These are phyloP conservation scores for Teratosphaeria destructans DNA, from an alignment of 2,329 filamentous ascomycete species.

Conservation along the genomic window DNA sequence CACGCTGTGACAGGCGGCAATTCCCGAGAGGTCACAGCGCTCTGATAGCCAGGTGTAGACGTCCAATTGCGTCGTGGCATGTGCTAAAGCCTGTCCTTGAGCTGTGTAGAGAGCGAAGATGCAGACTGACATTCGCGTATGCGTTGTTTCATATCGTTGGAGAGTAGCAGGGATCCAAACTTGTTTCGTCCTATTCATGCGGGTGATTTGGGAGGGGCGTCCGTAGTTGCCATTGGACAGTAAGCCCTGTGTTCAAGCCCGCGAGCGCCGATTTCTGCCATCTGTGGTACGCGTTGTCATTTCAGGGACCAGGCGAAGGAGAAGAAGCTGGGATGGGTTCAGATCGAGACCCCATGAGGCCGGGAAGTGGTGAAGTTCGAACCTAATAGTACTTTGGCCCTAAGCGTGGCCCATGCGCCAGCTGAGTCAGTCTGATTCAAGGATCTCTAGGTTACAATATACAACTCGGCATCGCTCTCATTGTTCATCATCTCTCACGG, in stretches of 20 bases:
- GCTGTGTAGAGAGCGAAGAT: not conserved
- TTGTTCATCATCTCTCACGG: not conserved
- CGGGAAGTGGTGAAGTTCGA: not conserved
- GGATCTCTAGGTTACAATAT: too few species aligned
- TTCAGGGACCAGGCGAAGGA: too few species aligned
- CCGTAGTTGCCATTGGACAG: not conserved
- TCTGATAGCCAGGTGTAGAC: not conserved
- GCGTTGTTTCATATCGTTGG: not conserved
- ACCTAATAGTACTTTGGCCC: not conserved
- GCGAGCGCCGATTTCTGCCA: not conserved
- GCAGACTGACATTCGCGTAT: not conserved
- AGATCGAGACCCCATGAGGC: not conserved
- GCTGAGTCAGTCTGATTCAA: not conserved
- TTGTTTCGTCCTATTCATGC: not conserved
- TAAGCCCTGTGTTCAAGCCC: not conserved
- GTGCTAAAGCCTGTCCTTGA: not conserved
- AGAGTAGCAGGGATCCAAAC: not conserved
- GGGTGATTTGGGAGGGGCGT: not conserved
- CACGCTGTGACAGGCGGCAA: not conserved
- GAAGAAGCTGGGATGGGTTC: too few species aligned
- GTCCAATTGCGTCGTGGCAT: not conserved
- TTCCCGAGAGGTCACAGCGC: too few species aligned
- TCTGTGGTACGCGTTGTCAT: not conserved
- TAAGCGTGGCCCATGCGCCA: not conserved
- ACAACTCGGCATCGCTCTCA: not conserved